Evolutionary conservation across 352 stramenopile species (phyloP), one percentile per base, ranked within the genome.

Genomic region (Halophytophthora polymorphica): DNA sequence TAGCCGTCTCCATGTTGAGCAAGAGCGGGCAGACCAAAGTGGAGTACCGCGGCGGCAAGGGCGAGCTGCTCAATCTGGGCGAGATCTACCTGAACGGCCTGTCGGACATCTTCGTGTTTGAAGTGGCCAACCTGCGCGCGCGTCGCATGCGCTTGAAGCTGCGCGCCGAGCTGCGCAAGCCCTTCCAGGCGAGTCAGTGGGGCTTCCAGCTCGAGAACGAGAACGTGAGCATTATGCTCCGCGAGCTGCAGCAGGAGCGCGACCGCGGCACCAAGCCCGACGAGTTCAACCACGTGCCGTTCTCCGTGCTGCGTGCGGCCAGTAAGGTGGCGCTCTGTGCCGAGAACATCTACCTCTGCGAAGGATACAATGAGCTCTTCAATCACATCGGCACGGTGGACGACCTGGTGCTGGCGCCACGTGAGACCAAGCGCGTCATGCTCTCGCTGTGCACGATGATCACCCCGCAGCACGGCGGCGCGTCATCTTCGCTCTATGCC

Each of bases 301-400:
- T 77, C 35, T 88, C 82, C 7, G 73, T 94, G 19, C 52, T 92
- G 21, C 79, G 82, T 11, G 72, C 77, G 38, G 84, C 79, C 1
- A 78, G 79, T 12, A 89, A 85, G 44, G 75, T 78, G 2, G 69
- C 75, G 25, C 74, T 92, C 0, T 83, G 64, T 18, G 70, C 77
- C 0, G 83, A 94, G 51, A 94, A 92, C 45, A 66, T 87, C 38
- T 92, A 93, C 29, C 61, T 95, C 0, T 83, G 77, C 47, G 83
- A 94, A 49, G 83, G 82, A 39, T 95, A 93, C 75, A 95, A 95
- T 50, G 86, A 95, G 51, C 65, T 95, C 2, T 95, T 95, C 50
- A 95, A 95, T 60, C 81, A 94, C 37, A 92, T 95, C 29, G 80
- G 66, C 6, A 77, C 77, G 0, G 48, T 92, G 14, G 55, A 84